Evolutionary conservation across 192 early-diverging fungal species (phyloP), one percentile per base, ranked within the genome.

Genomic region (Backusella tuberculispora): DNA sequence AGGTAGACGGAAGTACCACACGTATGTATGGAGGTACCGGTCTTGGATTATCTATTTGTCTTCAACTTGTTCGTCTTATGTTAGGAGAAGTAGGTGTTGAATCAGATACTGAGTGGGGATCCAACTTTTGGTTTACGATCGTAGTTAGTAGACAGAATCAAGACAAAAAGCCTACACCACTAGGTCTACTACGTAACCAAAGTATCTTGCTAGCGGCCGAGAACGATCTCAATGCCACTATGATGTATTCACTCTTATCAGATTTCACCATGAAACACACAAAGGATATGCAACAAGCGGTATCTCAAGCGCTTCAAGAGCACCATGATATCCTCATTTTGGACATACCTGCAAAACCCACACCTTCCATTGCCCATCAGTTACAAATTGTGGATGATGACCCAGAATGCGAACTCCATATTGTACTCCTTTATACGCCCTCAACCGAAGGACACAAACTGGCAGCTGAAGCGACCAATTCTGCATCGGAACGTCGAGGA

Each of bases 1-100:
- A 91, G 71, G 90, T 88, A 0, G 89, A 90, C 40, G 87, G 88
- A 53, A 87, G 85, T 19, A 89, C 89, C 0, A 87, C 88, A 8
- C 77, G 90, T 8, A 86, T 88, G 53, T 90, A 88, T 78, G 90
- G 90, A 26, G 90, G 90, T 21, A 90, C 88, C 19, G 90, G 90
- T 50, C 77, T 92, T 9, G 90, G 90, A 4, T 74, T 92, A 15
- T 89, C 88, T 2, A 92, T 92, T 43, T 89, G 87, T 38, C 71
- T 85, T 3, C 84, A 87, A 26, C 74, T 90, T 9, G 86, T 88
- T n/a, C 85, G 81, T 41, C 63, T 90, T 44, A 90, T 90, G 89
- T 84, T 83, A 53, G 90, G 90, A 21, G 65, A 71, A 2, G 80
- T 88, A 10, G 79, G 81, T n/a, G 80, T 85, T 6, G 69, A 41